Evolutionary conservation across 345 rosid species (phyloP), one percentile per base, ranked within the genome.

Genomic region (Gossypium ekmanianum): DNA sequence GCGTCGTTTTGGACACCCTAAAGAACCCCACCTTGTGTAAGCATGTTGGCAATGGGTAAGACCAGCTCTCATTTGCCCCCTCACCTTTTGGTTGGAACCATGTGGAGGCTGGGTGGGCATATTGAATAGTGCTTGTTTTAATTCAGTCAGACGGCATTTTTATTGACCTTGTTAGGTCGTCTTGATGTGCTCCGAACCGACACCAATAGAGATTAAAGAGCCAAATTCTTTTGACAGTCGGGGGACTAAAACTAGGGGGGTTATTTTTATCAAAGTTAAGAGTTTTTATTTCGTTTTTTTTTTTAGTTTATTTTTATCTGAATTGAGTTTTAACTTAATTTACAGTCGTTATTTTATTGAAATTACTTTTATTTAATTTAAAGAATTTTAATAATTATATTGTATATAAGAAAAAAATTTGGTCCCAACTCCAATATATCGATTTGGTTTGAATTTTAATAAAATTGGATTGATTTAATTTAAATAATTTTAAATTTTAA

Each of bases 1-100:
- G 9, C 83, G 84, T 83, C 84, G 74, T 78, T 51, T 77, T 22
- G 68, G 76, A 73, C 61, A 26, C 81, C 41, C 41, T 34, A 34
- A 34, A 34, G 41, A 58, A 76, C 85, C 86, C 88, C 82, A 82
- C 85, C 74, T 50, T 80, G 77, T 58, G 77, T 58, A 74, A 67
- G 69, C 67, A 76, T 77, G 81, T 77, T 74, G 79, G 85, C 81
- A 77, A 71, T 61, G 74, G 79, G 68, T 51, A 78, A 61, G 83
- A 83, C 83, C 81, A 66, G 80, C 77, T 80, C 67, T 78, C 64
- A 66, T 6, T 61, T 56, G 68, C 78, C 85, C 86, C 82, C 17
- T 5, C 7, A 24, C 83, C 78, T 29, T 57, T 45, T 41, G 80
- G 85, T 78, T 86, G 84, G 85, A 82, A 74, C 73, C 85, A 86